phyloP scores from a whole-genome alignment of 768 basidiomycete genomes.

The Termitomyces sp. region DNA sequence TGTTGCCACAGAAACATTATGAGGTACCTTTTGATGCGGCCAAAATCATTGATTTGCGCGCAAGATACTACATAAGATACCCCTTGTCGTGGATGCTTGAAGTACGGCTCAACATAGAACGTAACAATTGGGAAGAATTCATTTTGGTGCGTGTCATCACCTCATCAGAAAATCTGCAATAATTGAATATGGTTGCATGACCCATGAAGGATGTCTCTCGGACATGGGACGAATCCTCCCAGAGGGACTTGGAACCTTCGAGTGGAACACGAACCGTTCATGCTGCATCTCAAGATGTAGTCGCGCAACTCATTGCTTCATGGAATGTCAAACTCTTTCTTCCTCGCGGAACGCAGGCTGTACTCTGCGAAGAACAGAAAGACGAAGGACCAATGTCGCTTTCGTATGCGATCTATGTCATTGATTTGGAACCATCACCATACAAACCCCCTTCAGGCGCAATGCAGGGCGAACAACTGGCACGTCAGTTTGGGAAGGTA shows the following conservation, averaged over 20 bases:
- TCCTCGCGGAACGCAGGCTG: not conserved
- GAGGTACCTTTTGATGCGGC: not conserved
- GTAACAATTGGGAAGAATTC: not conserved
- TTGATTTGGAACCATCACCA: not conserved
- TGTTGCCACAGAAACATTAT: not conserved
- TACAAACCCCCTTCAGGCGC: not conserved
- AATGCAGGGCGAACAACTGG: not conserved
- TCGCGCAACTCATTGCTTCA: not conserved
- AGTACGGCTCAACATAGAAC: not conserved
- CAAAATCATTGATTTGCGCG: not conserved
- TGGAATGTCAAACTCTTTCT: not conserved
- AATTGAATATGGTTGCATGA: not conserved
- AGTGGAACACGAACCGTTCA: not conserved
- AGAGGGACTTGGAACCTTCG: not conserved
- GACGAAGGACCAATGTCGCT: not conserved
- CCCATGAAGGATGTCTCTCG: not conserved
- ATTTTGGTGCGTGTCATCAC: not conserved
- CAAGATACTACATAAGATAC: not conserved
- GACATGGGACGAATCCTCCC: not conserved
- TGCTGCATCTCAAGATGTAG: not conserved
- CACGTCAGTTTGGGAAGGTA: not conserved
- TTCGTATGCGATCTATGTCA: not conserved
- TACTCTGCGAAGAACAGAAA: not conserved
- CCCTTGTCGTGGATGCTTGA: not conserved
- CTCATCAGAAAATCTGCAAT: not conserved